phyloP scores from a whole-genome alignment of 352 stramenopile species.

The Thalassiosira exigua region DNA sequence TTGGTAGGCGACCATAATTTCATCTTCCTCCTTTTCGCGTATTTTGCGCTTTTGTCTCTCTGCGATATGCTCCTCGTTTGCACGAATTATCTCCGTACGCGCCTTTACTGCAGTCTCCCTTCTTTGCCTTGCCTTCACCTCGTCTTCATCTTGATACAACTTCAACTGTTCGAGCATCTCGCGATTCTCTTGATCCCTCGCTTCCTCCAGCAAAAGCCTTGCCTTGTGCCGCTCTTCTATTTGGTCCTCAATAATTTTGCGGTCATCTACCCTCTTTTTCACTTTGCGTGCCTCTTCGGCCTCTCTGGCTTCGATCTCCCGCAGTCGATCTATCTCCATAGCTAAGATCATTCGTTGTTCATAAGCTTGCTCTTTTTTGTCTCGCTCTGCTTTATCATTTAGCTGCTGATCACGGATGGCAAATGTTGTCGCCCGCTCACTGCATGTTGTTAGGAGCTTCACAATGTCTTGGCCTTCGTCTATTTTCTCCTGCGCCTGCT shows the following conservation, averaged over 20 bases:
- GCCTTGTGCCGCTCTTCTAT: conserved; percentile 83
- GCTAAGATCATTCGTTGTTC: conserved; percentile 93
- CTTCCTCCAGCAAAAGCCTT: conserved; percentile 90
- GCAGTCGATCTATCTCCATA: conserved; percentile 93
- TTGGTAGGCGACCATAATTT: conserved; percentile 68
- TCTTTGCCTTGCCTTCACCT: conserved; percentile 46
- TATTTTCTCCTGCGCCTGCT: conserved; percentile 81
- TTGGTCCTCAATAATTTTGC: conserved; percentile 87
- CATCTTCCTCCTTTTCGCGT: conserved; percentile 68
- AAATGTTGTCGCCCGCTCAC: conserved; percentile 90
- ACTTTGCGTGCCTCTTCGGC: conserved; percentile 83
- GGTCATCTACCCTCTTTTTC: conserved; percentile 85
- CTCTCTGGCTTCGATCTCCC: conserved; percentile 91
- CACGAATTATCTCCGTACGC: conserved; percentile 73
- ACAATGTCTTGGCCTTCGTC: conserved; percentile 88
- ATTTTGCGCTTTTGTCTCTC: conserved; percentile 56
- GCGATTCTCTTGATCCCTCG: conserved; percentile 87
- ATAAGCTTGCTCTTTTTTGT: conserved; percentile 87
- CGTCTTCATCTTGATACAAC: conserved; percentile 69
- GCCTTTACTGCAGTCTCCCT: conserved; percentile 50
- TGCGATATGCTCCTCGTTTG: conserved; percentile 74
- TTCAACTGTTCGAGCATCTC: conserved; percentile 90
- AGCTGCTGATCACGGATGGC: conserved; percentile 93
- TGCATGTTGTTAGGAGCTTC: conserved; percentile 93
- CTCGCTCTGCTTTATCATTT: conserved; percentile 67